Conservation (phyloP, 2,329 filamentous ascomycete genomes). For the Ophiostoma ulmi region DNA sequence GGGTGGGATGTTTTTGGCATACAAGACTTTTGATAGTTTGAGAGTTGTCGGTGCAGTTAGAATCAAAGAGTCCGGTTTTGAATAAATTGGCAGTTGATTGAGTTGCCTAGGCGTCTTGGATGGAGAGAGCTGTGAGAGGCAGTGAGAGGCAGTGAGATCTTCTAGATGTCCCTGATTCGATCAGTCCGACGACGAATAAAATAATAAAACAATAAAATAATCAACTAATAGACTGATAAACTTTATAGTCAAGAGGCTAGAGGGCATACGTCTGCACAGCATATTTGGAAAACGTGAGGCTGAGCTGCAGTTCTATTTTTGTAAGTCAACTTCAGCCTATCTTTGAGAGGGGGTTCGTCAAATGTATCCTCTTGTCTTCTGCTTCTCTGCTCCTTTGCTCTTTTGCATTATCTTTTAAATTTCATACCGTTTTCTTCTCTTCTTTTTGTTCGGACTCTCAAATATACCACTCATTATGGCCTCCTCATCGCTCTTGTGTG, state of each 20-base stretch:
- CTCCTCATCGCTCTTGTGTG: not conserved
- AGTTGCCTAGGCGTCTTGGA: not conserved
- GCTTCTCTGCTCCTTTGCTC: not conserved
- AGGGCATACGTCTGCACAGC: not conserved
- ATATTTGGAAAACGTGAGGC: not conserved
- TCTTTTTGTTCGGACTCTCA: not conserved
- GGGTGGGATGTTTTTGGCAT: not conserved
- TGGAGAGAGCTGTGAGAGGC: not conserved
- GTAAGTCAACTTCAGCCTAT: not conserved
- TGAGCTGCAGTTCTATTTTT: conserved; percentile 2
- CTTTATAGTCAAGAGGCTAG: not conserved
- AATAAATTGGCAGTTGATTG: not conserved
- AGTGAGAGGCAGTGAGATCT: not conserved
- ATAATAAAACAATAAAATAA: not conserved
- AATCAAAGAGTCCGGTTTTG: not conserved
- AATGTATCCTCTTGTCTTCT: not conserved
- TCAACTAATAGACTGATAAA: not conserved
- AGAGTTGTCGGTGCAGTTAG: not conserved
- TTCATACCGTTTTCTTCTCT: not conserved
- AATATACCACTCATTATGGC: not conserved
- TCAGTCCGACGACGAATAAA: not conserved
- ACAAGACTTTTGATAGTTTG: not conserved
- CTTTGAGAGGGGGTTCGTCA: not conserved
- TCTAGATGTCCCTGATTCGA: not conserved
- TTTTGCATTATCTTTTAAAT: not conserved